Percentiles rank a stretch among this genome's conserved stretches.
Conservation (phyloP, 495 filamentous ascomycete species). For the Aspergillus funiculosus region DNA sequence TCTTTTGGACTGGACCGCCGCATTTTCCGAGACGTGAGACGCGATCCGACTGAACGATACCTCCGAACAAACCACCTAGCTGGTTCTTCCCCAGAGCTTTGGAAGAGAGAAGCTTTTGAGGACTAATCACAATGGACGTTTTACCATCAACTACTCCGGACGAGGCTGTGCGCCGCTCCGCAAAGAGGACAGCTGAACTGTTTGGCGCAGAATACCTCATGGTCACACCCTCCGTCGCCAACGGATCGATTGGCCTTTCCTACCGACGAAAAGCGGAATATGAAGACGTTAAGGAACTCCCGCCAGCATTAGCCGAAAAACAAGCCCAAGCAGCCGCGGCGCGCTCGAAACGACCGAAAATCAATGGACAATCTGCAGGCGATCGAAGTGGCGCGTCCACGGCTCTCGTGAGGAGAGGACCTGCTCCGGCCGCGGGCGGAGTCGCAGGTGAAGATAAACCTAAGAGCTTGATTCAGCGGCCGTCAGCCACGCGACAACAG, state of each 20-base stretch:
- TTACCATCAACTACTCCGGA: conserved; percentile 32
- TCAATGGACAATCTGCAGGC: conserved; percentile 24
- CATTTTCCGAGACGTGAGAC: background rate
- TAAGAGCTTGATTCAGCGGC: conserved; percentile 58
- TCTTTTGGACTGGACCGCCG: background rate
- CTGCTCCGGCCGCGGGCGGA: conserved; percentile 25
- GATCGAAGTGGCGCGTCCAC: conserved; percentile 40
- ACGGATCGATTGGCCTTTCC: conserved; percentile 47
- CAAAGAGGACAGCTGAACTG: conserved; percentile 64
- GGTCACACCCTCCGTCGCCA: conserved; percentile 43
- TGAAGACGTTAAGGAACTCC: conserved; percentile 70
- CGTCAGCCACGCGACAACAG: conserved; percentile 63
- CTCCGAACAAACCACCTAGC: too few species aligned
- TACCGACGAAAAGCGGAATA: conserved; percentile 73
- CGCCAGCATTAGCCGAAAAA: conserved; percentile 79
- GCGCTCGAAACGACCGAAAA: conserved; percentile 51
- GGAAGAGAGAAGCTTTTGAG: background rate
- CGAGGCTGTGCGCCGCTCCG: conserved; percentile 50
- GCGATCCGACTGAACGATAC: too few species aligned
- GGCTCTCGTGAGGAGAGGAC: conserved; percentile 38
- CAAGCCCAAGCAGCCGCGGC: conserved; percentile 59
- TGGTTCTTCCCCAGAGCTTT: background rate
- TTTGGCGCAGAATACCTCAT: conserved; percentile 54
- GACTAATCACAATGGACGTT: conserved; percentile 27
- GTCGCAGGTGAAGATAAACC: conserved; percentile 36